Conservation (phyloP, 169 alveolate species). For the Perkinsus marinus region DNA sequence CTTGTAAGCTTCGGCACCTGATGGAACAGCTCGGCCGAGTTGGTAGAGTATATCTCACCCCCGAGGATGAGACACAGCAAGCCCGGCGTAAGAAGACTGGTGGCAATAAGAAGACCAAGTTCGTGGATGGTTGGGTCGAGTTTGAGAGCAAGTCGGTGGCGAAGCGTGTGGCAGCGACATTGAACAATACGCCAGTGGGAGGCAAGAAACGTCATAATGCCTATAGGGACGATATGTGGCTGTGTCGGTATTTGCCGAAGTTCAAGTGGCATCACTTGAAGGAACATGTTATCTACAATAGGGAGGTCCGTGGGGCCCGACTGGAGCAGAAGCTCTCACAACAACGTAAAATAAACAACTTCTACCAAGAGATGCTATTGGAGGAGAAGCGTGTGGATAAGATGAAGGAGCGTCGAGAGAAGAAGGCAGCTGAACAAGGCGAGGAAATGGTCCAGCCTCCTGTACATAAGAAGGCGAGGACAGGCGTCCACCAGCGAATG, state of each 20-base stretch:
- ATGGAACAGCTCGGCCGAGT: constrained; percentile 37
- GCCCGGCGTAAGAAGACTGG: constrained; percentile 34
- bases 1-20: constrained; percentile 41
- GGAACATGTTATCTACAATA: constrained; percentile 52
- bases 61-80: constrained; percentile 36
- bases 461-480: background rate
- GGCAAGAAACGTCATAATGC: constrained; percentile 60
- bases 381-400: constrained; percentile 22
- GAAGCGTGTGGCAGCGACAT: constrained; percentile 46
- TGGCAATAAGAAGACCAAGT: constrained; percentile 30
- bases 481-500: background rate
- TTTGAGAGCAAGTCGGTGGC: constrained; percentile 57
- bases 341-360: constrained; percentile 47
- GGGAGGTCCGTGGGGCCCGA: constrained; percentile 46
- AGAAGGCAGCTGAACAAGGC: background rate
- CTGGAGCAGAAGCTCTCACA: constrained; percentile 37
- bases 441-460: background rate
- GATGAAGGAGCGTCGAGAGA: background rate
- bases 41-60: constrained; percentile 48
- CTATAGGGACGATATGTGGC: constrained; percentile 67
- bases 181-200: constrained; percentile 59
- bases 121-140: constrained; percentile 73
- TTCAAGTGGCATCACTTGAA: constrained; percentile 65
- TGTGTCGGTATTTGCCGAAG: constrained; percentile 44
- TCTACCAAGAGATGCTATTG: constrained; percentile 30